Conservation (phyloP, 129 eudicot genomes). For the Centaurea solstitialis region DNA sequence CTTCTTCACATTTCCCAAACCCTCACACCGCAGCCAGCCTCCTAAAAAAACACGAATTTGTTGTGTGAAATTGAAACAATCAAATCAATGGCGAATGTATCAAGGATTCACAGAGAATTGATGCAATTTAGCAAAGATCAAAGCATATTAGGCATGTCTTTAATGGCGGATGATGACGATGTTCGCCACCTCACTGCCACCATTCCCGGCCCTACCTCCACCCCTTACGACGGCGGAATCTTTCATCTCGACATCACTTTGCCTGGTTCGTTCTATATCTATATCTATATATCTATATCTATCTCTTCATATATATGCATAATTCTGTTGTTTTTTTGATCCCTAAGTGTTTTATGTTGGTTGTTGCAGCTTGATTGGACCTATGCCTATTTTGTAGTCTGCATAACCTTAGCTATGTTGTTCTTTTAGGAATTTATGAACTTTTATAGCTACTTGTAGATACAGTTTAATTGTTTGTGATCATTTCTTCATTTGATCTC, state of each 20-base stretch:
- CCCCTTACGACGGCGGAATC: conserved; percentile 92
- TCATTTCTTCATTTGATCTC: neutral
- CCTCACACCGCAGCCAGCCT: conserved; percentile 6
- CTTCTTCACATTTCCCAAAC: neutral
- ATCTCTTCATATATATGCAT: neutral
- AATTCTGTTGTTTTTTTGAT: neutral
- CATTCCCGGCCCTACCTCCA: conserved; percentile 80
- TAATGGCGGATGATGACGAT: conserved; percentile 32
- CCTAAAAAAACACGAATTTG: neutral
- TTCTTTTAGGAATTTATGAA: neutral
- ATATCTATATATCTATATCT: neutral
- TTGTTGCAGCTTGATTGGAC: conserved; percentile 4
- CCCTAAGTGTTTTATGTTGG: conserved; percentile 1
- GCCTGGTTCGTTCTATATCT: conserved; percentile 46
- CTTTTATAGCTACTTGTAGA: neutral
- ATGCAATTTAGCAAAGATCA: conserved; percentile 23
- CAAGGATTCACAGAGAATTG: conserved; percentile 31
- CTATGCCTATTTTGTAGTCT: conserved; percentile 8
- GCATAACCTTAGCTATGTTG: neutral
- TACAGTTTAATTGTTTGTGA: conserved; percentile 8
- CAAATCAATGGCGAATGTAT: conserved; percentile 14
- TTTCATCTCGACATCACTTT: conserved; percentile 71
- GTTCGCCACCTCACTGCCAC: conserved; percentile 69
- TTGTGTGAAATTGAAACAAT: conserved; percentile 6
- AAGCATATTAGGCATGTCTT: conserved; percentile 24